Conservation (phyloP, 768 basidiomycete species). For the Suillus americanus region DNA sequence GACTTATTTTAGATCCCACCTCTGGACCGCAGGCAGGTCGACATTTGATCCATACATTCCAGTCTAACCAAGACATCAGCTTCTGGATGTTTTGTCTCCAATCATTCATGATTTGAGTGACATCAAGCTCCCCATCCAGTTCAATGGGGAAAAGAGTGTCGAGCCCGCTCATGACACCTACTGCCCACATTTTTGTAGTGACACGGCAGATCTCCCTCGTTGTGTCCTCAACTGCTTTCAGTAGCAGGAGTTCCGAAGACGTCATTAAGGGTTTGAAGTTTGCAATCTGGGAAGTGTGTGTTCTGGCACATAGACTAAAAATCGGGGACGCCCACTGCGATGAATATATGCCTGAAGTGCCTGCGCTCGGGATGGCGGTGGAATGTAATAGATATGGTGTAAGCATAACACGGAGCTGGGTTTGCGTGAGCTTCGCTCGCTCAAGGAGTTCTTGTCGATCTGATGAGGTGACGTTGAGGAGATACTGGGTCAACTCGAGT, state of each 20-base stretch:
- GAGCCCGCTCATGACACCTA: conserved; percentile 13
- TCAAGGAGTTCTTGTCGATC: conserved; percentile 12
- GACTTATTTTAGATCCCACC: neutral
- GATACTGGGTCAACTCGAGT: conserved; percentile 38
- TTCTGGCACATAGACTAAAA: conserved; percentile 11
- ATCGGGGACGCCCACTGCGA: conserved; percentile 10
- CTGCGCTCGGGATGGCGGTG: conserved; percentile 6
- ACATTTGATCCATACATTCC: conserved; percentile 23
- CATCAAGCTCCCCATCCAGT: neutral
- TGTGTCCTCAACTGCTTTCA: conserved; percentile 13
- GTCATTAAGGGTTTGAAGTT: conserved; percentile 7
- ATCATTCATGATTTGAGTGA: conserved; percentile 2
- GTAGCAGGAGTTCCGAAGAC: conserved; percentile 13
- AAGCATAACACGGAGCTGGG: conserved; percentile 22
- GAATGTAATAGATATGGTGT: conserved; percentile 17
- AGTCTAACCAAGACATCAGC: conserved; percentile 24
- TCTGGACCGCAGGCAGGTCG: conserved; percentile 14
- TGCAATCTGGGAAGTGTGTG: conserved; percentile 9
- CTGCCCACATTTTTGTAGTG: conserved; percentile 19
- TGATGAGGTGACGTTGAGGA: conserved; percentile 28
- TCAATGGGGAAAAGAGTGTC: conserved; percentile 1
- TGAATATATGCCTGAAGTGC: neutral
- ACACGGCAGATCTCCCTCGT: conserved; percentile 18
- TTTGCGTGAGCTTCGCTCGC: conserved; percentile 8
- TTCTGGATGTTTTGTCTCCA: conserved; percentile 13